phyloP scores from a whole-genome alignment of 2,329 filamentous ascomycete genomes.

The Claviceps maximensis region DNA sequence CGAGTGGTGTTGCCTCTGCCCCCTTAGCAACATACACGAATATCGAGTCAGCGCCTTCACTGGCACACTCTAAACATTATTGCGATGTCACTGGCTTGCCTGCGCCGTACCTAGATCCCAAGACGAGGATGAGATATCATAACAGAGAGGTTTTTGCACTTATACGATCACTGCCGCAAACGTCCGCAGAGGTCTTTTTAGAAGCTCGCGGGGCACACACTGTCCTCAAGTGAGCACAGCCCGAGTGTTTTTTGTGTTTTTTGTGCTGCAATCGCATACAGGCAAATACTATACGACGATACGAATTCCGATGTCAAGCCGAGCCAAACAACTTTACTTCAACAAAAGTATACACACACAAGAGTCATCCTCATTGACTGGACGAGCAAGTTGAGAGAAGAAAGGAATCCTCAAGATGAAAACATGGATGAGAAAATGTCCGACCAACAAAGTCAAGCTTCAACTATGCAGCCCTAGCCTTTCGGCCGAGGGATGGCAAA shows the following conservation, averaged over 20 bases:
- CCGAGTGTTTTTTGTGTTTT: too few species aligned
- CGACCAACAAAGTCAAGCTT: slow-evolving; percentile 92
- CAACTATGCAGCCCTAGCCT: slow-evolving; percentile 75
- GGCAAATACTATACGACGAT: not conserved
- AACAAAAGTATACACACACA: not conserved
- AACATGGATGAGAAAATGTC: slow-evolving; percentile 35
- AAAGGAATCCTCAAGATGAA: not conserved
- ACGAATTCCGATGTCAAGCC: not conserved
- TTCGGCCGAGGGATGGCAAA: slow-evolving; percentile 68
- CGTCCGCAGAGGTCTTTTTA: slow-evolving; percentile 74
- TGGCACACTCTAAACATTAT: slow-evolving; percentile 76
- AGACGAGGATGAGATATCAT: slow-evolving; percentile 85
- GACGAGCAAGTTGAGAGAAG: not conserved
- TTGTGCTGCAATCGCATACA: not conserved
- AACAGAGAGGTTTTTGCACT: slow-evolving; percentile 83
- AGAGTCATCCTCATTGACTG: not conserved
- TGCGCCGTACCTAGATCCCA: slow-evolving; percentile 88
- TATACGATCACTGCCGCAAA: slow-evolving; percentile 68
- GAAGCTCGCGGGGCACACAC: slow-evolving; percentile 87
- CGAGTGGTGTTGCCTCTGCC: slow-evolving; percentile 26
- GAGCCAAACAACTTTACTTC: not conserved
- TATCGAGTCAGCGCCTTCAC: slow-evolving; percentile 83
- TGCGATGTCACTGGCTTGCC: slow-evolving; percentile 91
- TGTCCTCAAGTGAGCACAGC: slow-evolving; percentile 60
- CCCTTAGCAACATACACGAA: slow-evolving; percentile 85